These are phyloP conservation scores for Backusella psychrophila DNA, from an alignment of 192 early-diverging fungal genomes.

Conservation along the genomic window DNA sequence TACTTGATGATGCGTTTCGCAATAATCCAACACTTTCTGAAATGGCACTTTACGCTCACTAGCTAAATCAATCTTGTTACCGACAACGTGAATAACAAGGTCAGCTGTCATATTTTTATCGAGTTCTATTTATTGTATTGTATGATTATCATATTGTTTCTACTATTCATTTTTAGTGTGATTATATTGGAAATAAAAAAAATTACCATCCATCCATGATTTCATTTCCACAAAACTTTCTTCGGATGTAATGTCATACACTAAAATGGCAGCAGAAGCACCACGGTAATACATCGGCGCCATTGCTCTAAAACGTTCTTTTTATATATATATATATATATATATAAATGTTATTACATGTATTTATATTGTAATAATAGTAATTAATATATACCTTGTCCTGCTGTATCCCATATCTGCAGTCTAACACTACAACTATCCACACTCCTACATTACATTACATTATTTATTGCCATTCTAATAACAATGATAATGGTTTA, in stretches of 20 bases:
- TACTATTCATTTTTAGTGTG: not conserved
- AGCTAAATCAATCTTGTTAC: slow-evolving; percentile 67
- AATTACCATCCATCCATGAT: slow-evolving; percentile 55
- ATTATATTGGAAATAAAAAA: not conserved
- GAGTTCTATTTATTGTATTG: slow-evolving; percentile 40
- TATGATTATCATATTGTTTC: not conserved
- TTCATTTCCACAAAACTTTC: slow-evolving; percentile 63
- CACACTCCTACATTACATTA: slow-evolving; percentile 39
- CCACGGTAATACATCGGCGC: slow-evolving; percentile 73
- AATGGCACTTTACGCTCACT: slow-evolving; percentile 53
- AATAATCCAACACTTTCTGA: slow-evolving; percentile 54
- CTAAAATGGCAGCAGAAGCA: slow-evolving; percentile 64
- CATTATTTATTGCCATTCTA: not conserved
- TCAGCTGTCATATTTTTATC: slow-evolving; percentile 61
- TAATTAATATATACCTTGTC: slow-evolving; percentile 43
- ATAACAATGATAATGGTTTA: not conserved
- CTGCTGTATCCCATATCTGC: slow-evolving; percentile 90
- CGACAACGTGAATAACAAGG: slow-evolving; percentile 64
- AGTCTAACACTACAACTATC: slow-evolving; percentile 71
- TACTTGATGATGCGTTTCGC: slow-evolving; percentile 50
- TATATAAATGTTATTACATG: not conserved
- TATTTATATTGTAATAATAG: not conserved
- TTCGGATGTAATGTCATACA: slow-evolving; percentile 70
- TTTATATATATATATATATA: not conserved
- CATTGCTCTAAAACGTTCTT: slow-evolving; percentile 68